A percentile compares a stretch with the other conserved stretches of the same genome.
phyloP scores from a whole-genome alignment of 73 alveolate genomes.

The Paramecium sexaurelia region DNA sequence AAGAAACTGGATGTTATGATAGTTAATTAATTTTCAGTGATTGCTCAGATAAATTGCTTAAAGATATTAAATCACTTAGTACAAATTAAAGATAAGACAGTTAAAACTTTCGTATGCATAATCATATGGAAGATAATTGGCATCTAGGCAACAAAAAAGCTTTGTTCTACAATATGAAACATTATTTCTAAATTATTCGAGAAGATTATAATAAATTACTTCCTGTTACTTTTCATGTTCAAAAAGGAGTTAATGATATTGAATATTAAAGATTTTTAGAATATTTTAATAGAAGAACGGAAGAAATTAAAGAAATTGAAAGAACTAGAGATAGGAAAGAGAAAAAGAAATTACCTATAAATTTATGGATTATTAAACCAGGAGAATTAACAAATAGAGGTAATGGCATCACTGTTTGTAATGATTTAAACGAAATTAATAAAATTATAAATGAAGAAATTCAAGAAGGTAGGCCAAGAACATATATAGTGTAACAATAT shows the following conservation, averaged over 20 bases:
- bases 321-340: slow-evolving; percentile 32
- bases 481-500: slow-evolving; percentile 75
- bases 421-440: slow-evolving; percentile 71
- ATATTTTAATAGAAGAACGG: slow-evolving; percentile 58
- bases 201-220: slow-evolving; percentile 75
- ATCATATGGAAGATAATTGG: slow-evolving; percentile 80
- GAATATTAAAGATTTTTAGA: slow-evolving; percentile 71
- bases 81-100: slow-evolving; percentile 22
- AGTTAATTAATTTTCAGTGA: slow-evolving; percentile 33
- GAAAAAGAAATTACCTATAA: slow-evolving; percentile 34
- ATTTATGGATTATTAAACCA: slow-evolving; percentile 91
- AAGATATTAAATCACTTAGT: slow-evolving; percentile 38
- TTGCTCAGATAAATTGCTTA: background rate
- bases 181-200: slow-evolving; percentile 72
- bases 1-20: background rate
- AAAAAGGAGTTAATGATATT: slow-evolving; percentile 74
- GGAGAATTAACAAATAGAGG: slow-evolving; percentile 94
- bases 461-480: slow-evolving; percentile 44
- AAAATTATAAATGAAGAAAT: slow-evolving; percentile 59
- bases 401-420: slow-evolving; percentile 71
- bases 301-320: slow-evolving; percentile 63
- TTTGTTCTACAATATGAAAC: slow-evolving; percentile 83
- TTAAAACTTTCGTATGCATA: slow-evolving; percentile 41
- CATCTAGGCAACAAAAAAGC: slow-evolving; percentile 86
- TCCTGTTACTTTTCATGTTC: slow-evolving; percentile 86